Base-by-base conservation (phyloP, 2,329 filamentous ascomycete species). In the Elsinoe australis region DNA sequence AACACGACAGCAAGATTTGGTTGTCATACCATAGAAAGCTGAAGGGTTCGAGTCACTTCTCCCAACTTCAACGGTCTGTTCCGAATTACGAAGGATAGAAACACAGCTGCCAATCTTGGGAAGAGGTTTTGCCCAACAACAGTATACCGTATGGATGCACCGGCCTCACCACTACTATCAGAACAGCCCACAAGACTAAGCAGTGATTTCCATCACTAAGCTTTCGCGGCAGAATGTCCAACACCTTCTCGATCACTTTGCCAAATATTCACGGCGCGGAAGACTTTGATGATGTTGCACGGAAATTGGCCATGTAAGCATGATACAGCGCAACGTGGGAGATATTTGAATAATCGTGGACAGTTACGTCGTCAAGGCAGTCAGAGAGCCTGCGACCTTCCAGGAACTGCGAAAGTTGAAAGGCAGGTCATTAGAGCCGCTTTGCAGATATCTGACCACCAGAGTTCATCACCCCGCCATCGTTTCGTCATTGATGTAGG, bases 331-430 rank as follows among this genome's bases (percentile, higher is more conserved):
- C n/a, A n/a, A n/a, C n/a, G n/a, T n/a, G n/a, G n/a, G n/a, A n/a
- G n/a, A n/a, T n/a, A n/a, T n/a, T n/a, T n/a, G n/a, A n/a, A n/a
- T n/a, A n/a, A n/a, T n/a, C n/a, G n/a, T n/a, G n/a, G n/a, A n/a
- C 36, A 83, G 80, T 47, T 84, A 77, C 60, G 75, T 85, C 52
- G 69, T 74, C 50, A 75, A 80, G 50, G 76, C 76, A 17, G 72
- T 87, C 49, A 71, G 74, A 45, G 67, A 80, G 36, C 82, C 84
- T 12, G 77, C 78, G 59, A 82, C 78, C 10, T 87, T 87, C 65
- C 84, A 88, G 59, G 83, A 87, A 63, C 70, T 87, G 6, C 73
- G 82, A 39, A 83, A 80, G 4, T 83, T 79, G 1, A 71, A 78
- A 4, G 78, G 79, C 19, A 59, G 58, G 5, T 52, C 73, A 71